Evolutionary conservation across 1,284 basidiomycete genomes (phyloP).

Genomic region (Cutaneotrichosporon sp.): DNA sequence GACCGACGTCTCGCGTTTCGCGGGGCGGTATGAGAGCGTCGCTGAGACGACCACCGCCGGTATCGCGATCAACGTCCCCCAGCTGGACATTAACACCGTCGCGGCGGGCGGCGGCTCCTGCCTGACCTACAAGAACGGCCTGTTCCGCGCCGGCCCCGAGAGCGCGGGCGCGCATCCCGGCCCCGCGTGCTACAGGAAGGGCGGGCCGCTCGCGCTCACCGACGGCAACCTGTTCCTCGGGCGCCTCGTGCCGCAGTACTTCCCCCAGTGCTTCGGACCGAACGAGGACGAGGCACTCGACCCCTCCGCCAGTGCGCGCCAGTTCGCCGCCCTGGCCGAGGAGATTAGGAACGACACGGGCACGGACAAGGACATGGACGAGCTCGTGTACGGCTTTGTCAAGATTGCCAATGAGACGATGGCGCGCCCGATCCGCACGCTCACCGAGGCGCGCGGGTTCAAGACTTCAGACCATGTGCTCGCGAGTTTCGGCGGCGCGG

Average conservation of each 20-base stretch:
- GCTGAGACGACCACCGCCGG: constrained; percentile 91
- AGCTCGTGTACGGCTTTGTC: constrained; percentile 77
- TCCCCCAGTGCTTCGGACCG: constrained; percentile 85
- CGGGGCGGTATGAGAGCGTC: constrained; percentile 79
- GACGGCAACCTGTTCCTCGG: constrained; percentile 84
- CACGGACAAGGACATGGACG: constrained; percentile 68
- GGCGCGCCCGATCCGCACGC: constrained; percentile 85
- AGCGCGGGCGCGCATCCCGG: constrained; percentile 78
- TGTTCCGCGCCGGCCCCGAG: constrained; percentile 77
- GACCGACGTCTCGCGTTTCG: constrained; percentile 86
- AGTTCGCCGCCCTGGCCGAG: constrained; percentile 66
- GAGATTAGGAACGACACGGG: constrained; percentile 68
- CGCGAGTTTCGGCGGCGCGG: constrained; percentile 87
- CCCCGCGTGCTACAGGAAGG: constrained; percentile 79
- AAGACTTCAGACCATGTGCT: constrained; percentile 80
- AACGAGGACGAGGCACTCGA: constrained; percentile 81
- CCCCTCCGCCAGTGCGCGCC: constrained; percentile 62
- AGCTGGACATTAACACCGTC: constrained; percentile 79
- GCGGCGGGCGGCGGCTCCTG: constrained; percentile 86
- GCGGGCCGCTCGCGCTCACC: constrained; percentile 79
- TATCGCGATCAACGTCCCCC: constrained; percentile 82
- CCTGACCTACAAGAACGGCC: constrained; percentile 74
- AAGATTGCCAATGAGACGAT: constrained; percentile 93
- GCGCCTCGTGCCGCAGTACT: constrained; percentile 74
- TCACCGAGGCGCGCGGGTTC: constrained; percentile 88